Percentiles rank a stretch among this genome's conserved stretches.
phyloP scores from a whole-genome alignment of 768 basidiomycete genomes.

The Tubosaeta sp. region DNA sequence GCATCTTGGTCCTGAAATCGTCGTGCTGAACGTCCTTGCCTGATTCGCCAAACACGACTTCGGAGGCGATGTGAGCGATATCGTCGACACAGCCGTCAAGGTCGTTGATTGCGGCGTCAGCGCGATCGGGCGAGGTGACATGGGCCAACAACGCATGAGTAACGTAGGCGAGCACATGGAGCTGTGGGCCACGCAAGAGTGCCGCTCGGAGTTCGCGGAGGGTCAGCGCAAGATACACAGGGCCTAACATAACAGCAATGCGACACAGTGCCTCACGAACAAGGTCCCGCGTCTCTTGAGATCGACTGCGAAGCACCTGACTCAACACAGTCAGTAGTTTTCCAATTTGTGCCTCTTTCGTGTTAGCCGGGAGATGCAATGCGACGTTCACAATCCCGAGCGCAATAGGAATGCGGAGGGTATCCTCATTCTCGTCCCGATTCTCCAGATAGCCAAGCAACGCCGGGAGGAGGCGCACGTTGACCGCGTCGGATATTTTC shows the following conservation, averaged over 20 bases:
- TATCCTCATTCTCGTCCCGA: conserved; percentile 79
- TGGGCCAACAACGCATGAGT: conserved; percentile 80
- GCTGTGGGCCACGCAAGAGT: conserved; percentile 85
- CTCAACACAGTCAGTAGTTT: conserved; percentile 79
- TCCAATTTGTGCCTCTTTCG: conserved; percentile 63
- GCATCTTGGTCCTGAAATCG: conserved; percentile 92
- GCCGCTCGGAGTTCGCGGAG: conserved; percentile 82
- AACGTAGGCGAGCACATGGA: conserved; percentile 86
- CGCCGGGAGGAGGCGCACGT: conserved; percentile 68
- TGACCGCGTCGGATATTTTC: conserved; percentile 71
- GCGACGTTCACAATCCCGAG: conserved; percentile 85
- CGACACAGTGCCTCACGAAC: conserved; percentile 78
- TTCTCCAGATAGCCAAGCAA: conserved; percentile 80
- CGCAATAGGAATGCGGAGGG: conserved; percentile 82
- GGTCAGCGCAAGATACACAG: conserved; percentile 65
- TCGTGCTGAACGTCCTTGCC: conserved; percentile 84
- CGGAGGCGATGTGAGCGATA: conserved; percentile 74
- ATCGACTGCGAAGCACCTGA: conserved; percentile 89
- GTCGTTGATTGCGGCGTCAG: conserved; percentile 48
- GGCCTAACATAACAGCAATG: conserved; percentile 69
- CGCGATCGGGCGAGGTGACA: conserved; percentile 57
- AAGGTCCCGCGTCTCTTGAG: conserved; percentile 88
- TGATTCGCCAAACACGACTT: conserved; percentile 93
- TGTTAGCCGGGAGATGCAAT: conserved; percentile 63
- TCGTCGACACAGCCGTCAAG: conserved; percentile 79